These are phyloP conservation scores for Entamoeba moshkovskii DNA, from an alignment of 208 protist species.

Conservation along the genomic window DNA sequence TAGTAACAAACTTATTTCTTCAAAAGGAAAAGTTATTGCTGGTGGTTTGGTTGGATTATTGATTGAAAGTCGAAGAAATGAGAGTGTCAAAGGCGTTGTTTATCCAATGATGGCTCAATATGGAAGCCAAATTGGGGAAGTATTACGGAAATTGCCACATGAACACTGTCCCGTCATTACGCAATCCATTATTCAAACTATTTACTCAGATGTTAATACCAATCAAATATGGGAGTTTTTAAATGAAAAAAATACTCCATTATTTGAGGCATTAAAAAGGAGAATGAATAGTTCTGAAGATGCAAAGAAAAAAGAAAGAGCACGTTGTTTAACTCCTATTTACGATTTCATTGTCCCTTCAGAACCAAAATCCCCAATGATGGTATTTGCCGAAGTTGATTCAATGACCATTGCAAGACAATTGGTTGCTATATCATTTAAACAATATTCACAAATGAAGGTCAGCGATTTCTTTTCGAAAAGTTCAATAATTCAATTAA, in stretches of 20 bases:
- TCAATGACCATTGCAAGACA: neutral
- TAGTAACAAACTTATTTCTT: neutral
- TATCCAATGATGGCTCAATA: neutral
- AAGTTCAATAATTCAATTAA: neutral
- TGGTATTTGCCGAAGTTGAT: neutral
- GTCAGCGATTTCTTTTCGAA: neutral
- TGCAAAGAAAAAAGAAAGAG: neutral
- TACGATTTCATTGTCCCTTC: neutral
- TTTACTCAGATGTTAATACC: neutral
- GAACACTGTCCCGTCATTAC: neutral
- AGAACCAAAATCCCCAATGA: neutral
- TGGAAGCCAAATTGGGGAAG: neutral
- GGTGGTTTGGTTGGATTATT: neutral
- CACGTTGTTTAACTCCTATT: neutral
- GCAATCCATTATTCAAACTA: neutral
- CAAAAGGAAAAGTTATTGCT: neutral
- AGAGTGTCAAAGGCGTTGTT: neutral
- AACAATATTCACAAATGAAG: neutral
- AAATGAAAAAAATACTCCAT: neutral
- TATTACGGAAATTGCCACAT: neutral
- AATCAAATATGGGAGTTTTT: neutral
- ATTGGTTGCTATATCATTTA: neutral
- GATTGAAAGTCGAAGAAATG: neutral
- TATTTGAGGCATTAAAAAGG: neutral
- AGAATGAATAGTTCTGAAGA: neutral